These are phyloP conservation scores for Thraustochytrium striatum DNA, from an alignment of 352 stramenopile genomes.

Conservation along the genomic window DNA sequence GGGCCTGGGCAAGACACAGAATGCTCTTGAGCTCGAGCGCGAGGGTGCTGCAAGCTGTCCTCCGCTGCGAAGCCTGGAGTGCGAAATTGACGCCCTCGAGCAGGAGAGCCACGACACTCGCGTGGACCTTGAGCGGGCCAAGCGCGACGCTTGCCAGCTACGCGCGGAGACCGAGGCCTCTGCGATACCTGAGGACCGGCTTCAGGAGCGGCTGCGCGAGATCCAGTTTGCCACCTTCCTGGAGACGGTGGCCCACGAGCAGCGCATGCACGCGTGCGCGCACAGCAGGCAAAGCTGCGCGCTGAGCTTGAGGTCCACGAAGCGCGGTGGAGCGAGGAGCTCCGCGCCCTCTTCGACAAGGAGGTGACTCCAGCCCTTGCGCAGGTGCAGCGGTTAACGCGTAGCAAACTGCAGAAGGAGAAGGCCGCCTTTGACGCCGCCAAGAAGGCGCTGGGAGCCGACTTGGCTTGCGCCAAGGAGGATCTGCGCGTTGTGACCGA, in stretches of 20 bases:
- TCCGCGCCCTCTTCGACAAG: not conserved
- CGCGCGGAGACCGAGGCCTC: too few species aligned
- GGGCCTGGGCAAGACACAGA: too few species aligned
- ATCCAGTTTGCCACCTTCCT: not conserved
- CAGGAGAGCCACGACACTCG: too few species aligned
- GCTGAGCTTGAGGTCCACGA: too few species aligned
- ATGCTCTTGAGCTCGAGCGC: too few species aligned
- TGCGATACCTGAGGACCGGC: not conserved
- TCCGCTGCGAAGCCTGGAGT: too few species aligned
- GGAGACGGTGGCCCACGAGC: not conserved
- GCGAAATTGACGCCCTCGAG: too few species aligned
- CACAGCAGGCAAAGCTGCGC: too few species aligned
- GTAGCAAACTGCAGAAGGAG: not conserved
- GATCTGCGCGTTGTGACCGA: not conserved
- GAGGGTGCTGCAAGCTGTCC: too few species aligned
- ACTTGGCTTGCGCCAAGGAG: not conserved
- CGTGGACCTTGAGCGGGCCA: too few species aligned
- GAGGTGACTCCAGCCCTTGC: not conserved
- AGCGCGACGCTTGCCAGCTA: too few species aligned
- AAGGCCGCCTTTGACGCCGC: not conserved
- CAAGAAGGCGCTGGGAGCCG: not conserved
- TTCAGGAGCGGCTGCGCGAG: conserved; percentile 1
- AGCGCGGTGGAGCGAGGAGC: not conserved
- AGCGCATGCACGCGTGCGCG: not conserved
- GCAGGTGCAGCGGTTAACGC: not conserved